phyloP scores from a whole-genome alignment of 495 filamentous ascomycete genomes.

The Penicillium riverlandense region DNA sequence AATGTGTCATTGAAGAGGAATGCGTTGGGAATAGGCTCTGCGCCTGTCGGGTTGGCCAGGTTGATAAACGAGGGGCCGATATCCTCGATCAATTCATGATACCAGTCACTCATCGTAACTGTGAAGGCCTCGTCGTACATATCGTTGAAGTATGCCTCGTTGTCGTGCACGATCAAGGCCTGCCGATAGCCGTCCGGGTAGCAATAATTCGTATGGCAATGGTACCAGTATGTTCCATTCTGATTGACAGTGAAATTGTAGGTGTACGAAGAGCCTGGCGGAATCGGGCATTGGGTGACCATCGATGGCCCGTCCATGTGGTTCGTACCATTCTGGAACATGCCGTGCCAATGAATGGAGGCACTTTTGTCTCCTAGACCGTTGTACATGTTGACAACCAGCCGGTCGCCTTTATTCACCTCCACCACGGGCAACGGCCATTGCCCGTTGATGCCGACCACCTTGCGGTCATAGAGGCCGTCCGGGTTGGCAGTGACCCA shows the following conservation, averaged over 20 bases:
- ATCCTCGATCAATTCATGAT: conserved; percentile 39
- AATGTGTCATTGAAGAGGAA: conserved; percentile 52
- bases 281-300: conserved; percentile 61
- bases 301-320: conserved; percentile 70
- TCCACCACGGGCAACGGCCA: conserved; percentile 69
- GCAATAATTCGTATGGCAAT: conserved; percentile 61
- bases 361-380: conserved; percentile 62
- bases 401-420: conserved; percentile 60
- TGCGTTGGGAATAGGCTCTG: conserved; percentile 45
- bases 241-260: conserved; percentile 78
- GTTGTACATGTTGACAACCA: conserved; percentile 69
- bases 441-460: conserved; percentile 75
- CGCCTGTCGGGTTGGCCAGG: conserved; percentile 43
- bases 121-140: conserved; percentile 62
- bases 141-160: conserved; percentile 48
- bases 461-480: conserved; percentile 53
- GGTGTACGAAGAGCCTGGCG: conserved; percentile 56
- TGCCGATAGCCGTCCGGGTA: conserved; percentile 73
- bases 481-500: conserved; percentile 83
- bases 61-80: conserved; percentile 40
- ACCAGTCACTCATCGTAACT: conserved; percentile 62
- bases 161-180: conserved; percentile 65
- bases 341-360: conserved; percentile 73
- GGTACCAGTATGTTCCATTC: conserved; percentile 79
- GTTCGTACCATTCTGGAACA: conserved; percentile 62